Percentiles rank a stretch among this genome's conserved stretches.
phyloP scores from a whole-genome alignment of 2,329 filamentous ascomycete genomes.

The Paecilomyces formosus region DNA sequence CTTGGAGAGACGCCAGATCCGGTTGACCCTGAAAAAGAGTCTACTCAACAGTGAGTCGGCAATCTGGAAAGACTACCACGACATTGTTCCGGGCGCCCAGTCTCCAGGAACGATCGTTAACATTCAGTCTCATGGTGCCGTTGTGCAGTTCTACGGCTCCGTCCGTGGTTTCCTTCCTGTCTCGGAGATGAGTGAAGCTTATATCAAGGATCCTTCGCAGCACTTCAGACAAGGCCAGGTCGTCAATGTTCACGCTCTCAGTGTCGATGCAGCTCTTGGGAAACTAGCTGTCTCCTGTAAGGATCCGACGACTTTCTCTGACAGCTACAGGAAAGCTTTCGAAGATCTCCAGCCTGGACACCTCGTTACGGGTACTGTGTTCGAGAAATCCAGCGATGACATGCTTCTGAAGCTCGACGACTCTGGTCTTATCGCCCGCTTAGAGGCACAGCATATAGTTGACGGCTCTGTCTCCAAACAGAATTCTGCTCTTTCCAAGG shows the following conservation, averaged over 20 bases:
- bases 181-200: conserved; percentile 96
- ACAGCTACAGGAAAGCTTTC: conserved; percentile 66
- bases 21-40: conserved; percentile 89
- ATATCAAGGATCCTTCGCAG: conserved; percentile 77
- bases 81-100: conserved; percentile 66
- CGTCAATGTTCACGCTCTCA: conserved; percentile 80
- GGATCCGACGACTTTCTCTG: conserved; percentile 70
- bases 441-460: conserved; percentile 71
- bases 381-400: conserved; percentile 72
- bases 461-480: conserved; percentile 79
- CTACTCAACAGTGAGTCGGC: conserved; percentile 80
- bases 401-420: conserved; percentile 68
- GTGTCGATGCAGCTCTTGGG: conserved; percentile 62
- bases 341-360: conserved; percentile 66
- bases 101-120: conserved; percentile 82
- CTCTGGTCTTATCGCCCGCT: conserved; percentile 66
- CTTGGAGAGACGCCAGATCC: conserved; percentile 65
- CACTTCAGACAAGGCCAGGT: conserved; percentile 90
- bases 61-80: conserved; percentile 71
- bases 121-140: conserved; percentile 68
- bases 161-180: conserved; percentile 84
- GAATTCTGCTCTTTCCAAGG: conserved; percentile 66
- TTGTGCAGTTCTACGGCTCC: conserved; percentile 84
- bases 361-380: conserved; percentile 68
- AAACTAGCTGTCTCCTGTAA: conserved; percentile 89